Base-by-base conservation (phyloP, 257 asterid species). In the Gardenia jasminoides region DNA sequence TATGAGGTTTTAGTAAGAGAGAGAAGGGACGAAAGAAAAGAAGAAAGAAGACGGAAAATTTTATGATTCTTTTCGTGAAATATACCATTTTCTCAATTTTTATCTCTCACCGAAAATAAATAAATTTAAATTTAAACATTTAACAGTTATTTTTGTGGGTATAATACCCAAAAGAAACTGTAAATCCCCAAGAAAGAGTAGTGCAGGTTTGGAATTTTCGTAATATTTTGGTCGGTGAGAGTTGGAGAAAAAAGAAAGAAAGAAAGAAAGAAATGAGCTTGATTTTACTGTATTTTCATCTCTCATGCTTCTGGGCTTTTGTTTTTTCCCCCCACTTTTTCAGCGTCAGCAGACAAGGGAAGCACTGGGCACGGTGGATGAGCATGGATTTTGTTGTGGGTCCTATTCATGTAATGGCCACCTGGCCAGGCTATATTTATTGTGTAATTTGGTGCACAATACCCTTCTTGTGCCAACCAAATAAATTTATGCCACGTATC, bases 171-270 rank as follows among this genome's bases (percentile, higher is more conserved):
- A n/a, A n/a, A n/a, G n/a, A n/a, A n/a, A n/a, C n/a, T n/a, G n/a
- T n/a, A n/a, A n/a, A n/a, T n/a, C n/a, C n/a, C n/a, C n/a, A 47
- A 10, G 0, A 11, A 3, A 48, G 52, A 48, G 16, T 48, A 48
- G 56, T 48, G 56, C 19, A 70, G 10, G 17, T 24, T 65, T 39
- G 78, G 78, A 59, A 59, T 75, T 75, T 75, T 19, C 43, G 61
- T 67, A 22, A 10, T 24, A 3, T 59, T 22, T 10, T n/a, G n/a
- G 68, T 41, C 15, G 47, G 30, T 68, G 56, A 61, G 31, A 41
- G n/a, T 22, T 17, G 50, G 28, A 20, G 46, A 54, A 69, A 1
- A 28, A 6, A 10, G 58, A 7, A 6, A 68, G 1, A 10, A 36
- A 64, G 15, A 26, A 36, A 24, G 41, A 2, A 36, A 36, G 41